A percentile compares a stretch with the other conserved stretches of the same genome.
These are phyloP conservation scores for Pseudogymnoascus sp. DNA, from an alignment of 2,329 filamentous ascomycete species.

Conservation along the genomic window DNA sequence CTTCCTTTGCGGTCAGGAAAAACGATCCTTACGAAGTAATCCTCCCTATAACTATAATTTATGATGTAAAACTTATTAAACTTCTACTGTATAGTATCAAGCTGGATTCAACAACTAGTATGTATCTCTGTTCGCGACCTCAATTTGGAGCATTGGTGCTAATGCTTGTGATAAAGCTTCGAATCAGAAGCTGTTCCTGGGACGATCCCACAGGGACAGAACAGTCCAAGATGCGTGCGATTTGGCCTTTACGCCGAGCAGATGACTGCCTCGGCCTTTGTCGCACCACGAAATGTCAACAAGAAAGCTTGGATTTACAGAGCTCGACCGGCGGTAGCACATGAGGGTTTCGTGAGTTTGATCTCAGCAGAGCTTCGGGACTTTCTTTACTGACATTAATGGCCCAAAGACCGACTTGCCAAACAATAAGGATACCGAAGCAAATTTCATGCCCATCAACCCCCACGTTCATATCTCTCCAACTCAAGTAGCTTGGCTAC, in stretches of 20 bases:
- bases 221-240: slow-evolving; percentile 33
- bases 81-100: slow-evolving; percentile 40
- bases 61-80: slow-evolving; percentile 12
- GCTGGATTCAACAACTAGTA: slow-evolving; percentile 47
- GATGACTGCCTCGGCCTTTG: slow-evolving; percentile 40
- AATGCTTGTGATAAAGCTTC: slow-evolving; percentile 23
- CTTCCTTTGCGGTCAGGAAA: slow-evolving; percentile 46
- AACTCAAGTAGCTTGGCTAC: slow-evolving; percentile 44
- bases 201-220: slow-evolving; percentile 34
- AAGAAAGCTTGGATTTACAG: slow-evolving; percentile 38
- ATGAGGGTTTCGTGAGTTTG: slow-evolving; percentile 22
- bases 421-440: slow-evolving; percentile 32
- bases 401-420: slow-evolving; percentile 15
- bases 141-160: background rate
- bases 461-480: slow-evolving; percentile 39
- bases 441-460: slow-evolving; percentile 42
- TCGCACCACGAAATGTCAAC: slow-evolving; percentile 36
- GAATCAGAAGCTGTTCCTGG: slow-evolving; percentile 37
- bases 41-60: slow-evolving; percentile 9
- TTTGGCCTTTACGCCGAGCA: slow-evolving; percentile 40
- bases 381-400: background rate
- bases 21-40: slow-evolving; percentile 48
- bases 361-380: too few relatives aligned
- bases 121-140: slow-evolving; percentile 16
- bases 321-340: slow-evolving; percentile 37